Percentiles rank a stretch among this genome's conserved stretches.
Conservation (phyloP, 208 protist species). For the Leishmania gerbilli region DNA sequence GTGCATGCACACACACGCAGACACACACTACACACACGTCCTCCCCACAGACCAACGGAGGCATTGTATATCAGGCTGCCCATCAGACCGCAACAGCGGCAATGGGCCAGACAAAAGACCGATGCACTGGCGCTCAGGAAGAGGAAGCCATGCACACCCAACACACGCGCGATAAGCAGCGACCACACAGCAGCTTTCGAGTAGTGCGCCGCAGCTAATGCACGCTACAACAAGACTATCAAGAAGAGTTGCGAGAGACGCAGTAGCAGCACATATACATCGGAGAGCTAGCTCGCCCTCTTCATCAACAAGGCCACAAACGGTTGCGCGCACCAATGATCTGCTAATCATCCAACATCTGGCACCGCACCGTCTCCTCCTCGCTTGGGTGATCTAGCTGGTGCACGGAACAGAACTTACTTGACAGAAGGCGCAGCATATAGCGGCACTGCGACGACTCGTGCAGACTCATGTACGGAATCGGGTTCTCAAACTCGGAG, state of each 20-base stretch:
- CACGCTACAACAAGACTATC: not conserved
- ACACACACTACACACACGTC: too few relatives aligned
- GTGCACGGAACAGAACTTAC: constrained; percentile 27
- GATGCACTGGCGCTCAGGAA: not conserved
- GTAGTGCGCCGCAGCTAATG: not conserved
- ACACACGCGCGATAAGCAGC: not conserved
- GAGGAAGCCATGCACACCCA: not conserved
- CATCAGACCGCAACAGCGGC: not conserved
- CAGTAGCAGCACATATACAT: not conserved
- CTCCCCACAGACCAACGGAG: not conserved
- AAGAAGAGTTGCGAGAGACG: not conserved
- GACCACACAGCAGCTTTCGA: not conserved
- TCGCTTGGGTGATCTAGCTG: constrained; percentile 28
- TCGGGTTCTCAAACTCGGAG: constrained; percentile 24
- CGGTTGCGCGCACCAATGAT: not conserved
- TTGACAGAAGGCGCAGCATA: constrained; percentile 29
- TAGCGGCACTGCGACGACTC: constrained; percentile 50
- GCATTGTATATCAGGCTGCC: not conserved
- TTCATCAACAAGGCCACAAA: not conserved
- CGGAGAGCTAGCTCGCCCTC: not conserved
- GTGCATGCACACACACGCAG: not conserved
- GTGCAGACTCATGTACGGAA: constrained; percentile 24
- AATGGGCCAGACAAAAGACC: not conserved
- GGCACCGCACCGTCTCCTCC: constrained; percentile 39
- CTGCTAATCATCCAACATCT: constrained; percentile 25